These are phyloP conservation scores for Aspergillus asperescens DNA, from an alignment of 495 filamentous ascomycete species.

Conservation along the genomic window DNA sequence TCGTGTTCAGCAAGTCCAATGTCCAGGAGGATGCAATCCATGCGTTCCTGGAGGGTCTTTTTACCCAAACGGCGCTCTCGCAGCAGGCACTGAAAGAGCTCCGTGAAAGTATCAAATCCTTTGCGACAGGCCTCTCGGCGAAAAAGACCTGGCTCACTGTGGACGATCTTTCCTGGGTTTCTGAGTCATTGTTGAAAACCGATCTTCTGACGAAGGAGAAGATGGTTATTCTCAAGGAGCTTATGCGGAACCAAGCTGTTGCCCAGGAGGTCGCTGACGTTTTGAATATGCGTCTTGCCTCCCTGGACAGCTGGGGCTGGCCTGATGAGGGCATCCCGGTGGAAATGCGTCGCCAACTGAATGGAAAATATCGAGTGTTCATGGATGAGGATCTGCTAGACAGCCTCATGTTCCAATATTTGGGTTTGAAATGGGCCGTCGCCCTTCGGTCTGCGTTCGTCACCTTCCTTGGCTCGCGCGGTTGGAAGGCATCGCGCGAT, in stretches of 20 bases:
- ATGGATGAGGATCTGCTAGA: conserved; percentile 67
- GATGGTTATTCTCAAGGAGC: conserved; percentile 52
- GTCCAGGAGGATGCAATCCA: conserved; percentile 43
- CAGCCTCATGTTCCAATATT: conserved; percentile 58
- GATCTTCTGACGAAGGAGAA: conserved; percentile 59
- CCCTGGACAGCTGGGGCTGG: conserved; percentile 59
- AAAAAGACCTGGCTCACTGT: conserved; percentile 33
- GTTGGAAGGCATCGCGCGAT: conserved; percentile 35
- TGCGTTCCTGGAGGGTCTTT: conserved; percentile 49
- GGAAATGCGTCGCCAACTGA: conserved; percentile 58
- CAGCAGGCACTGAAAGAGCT: conserved; percentile 43
- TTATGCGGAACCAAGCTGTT: conserved; percentile 51
- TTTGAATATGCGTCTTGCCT: conserved; percentile 59
- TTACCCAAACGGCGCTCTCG: conserved; percentile 35
- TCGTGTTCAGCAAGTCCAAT: conserved; percentile 48
- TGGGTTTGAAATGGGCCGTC: conserved; percentile 58
- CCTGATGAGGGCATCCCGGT: conserved; percentile 46
- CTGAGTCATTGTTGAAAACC: conserved; percentile 48
- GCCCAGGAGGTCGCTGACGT: conserved; percentile 59
- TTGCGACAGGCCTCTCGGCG: conserved; percentile 38
- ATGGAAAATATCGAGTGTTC: conserved; percentile 54
- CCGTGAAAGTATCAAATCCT: conserved; percentile 36
- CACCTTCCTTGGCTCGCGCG: conserved; percentile 25
- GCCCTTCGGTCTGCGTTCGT: conserved; percentile 44
- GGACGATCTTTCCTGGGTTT: conserved; percentile 44